These are phyloP conservation scores for Monoraphidium neglectum DNA, from an alignment of 139 green algal species.

Conservation along the genomic window DNA sequence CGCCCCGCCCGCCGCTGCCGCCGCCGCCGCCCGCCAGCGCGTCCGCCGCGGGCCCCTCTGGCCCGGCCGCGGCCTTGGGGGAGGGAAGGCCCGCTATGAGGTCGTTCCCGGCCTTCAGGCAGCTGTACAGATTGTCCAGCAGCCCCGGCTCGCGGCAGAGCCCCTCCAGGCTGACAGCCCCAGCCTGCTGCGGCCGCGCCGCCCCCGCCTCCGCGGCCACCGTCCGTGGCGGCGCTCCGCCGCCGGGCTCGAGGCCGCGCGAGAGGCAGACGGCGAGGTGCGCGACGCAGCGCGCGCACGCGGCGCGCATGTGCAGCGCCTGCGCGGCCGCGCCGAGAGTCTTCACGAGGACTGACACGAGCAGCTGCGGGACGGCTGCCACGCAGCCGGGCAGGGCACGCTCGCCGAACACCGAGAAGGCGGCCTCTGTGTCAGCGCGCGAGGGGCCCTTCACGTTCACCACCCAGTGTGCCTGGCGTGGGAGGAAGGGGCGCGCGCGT, in stretches of 20 bases:
- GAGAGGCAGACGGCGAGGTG: background rate
- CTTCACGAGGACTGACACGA: conserved; percentile 27
- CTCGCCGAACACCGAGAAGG: conserved; percentile 19
- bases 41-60: background rate
- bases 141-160: conserved; percentile 18
- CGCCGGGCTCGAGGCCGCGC: background rate
- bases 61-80: too few species aligned
- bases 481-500: background rate
- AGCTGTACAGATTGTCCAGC: conserved; percentile 17
- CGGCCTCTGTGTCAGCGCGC: conserved; percentile 6
- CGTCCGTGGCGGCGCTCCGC: background rate
- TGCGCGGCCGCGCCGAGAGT: conserved; percentile 18
- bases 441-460: conserved; percentile 3
- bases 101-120: conserved; percentile 9
- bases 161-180: conserved; percentile 22
- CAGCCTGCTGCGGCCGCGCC: conserved; percentile 1
- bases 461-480: conserved; percentile 18
- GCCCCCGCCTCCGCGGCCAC: background rate
- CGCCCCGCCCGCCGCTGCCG: background rate
- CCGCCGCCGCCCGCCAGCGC: background rate
- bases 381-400: conserved; percentile 1
- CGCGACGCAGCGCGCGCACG: conserved; percentile 18
- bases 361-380: conserved; percentile 15
- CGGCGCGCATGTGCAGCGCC: conserved; percentile 8
- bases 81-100: too few species aligned